Evolutionary conservation across 1,284 basidiomycete species (phyloP), one percentile per base, ranked within the genome.

Genomic region (Cerrena zonata): DNA sequence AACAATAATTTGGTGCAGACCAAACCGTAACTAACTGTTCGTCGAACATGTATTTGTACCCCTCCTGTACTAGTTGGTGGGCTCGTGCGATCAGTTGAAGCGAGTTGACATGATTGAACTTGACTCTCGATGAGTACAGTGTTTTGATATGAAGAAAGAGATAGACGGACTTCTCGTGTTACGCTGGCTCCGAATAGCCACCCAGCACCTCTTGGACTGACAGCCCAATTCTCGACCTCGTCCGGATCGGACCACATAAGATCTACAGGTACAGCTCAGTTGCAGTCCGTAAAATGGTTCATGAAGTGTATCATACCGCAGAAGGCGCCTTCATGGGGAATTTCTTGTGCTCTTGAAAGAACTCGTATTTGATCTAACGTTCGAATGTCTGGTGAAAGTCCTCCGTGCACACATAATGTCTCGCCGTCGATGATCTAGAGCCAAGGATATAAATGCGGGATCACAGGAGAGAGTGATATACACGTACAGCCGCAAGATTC

Each of bases 221-320:
- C 91, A 2, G 91, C 91, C 94, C 94, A 98, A 36, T 89, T 91
- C 39, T 94, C 91, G 38, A 96, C 86, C 34, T 97, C 93, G 64
- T 97, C 94, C 0, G 94, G 94, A 67, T 97, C 94, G 22, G 91
- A 94, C 94, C 94, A 97, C 91, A 96, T 95, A 15, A 97, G 78
- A 67, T 96, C 93, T 93, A 52, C 10, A 39, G 2, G 27, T 27
- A 36, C 27, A 42, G 19, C 45, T 27, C 41, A 37, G 50, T 54
- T 22, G 44, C 19, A 36, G 47, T 18, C n/a, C 11, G 3, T n/a
- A 11, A 24, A 2, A 2, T 24, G 26, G 27, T 22, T 27, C 24
- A 30, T 49, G 41, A 21, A 22, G 34, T n/a, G n/a, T n/a, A n/a
- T 61, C 84, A 49, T 59, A 91, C 91, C 91, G 60, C 94, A 97